A percentile compares a stretch with the other conserved stretches of the same genome.
Evolutionary conservation across 208 protist genomes (phyloP).

Genomic region (Crithidia fasciculata): DNA sequence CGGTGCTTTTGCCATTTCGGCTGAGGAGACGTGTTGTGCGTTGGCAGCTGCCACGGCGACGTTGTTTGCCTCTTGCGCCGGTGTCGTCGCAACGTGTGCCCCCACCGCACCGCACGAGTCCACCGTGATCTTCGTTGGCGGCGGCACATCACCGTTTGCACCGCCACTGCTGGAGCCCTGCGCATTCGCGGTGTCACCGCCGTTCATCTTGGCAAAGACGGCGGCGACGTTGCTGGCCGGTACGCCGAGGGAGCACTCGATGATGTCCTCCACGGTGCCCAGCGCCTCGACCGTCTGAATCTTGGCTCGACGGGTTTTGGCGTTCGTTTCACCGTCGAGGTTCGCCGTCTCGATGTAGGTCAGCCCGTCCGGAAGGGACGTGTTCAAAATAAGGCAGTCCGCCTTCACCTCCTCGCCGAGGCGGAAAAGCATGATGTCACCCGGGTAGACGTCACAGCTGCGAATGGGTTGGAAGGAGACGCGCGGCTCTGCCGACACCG

Average conservation of each 20-base stretch:
- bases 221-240: constrained; percentile 18
- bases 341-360: constrained; percentile 92
- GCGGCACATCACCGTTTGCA: background rate
- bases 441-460: constrained; percentile 75
- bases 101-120: constrained; percentile 21
- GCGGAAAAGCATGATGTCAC: constrained; percentile 79
- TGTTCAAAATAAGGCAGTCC: constrained; percentile 86
- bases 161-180: background rate
- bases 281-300: constrained; percentile 63
- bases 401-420: constrained; percentile 76
- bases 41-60: background rate
- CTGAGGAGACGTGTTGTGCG: background rate
- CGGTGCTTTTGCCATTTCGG: background rate
- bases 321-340: constrained; percentile 93
- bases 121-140: constrained; percentile 3
- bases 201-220: constrained; percentile 27
- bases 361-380: constrained; percentile 72
- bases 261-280: constrained; percentile 77
- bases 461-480: constrained; percentile 48
- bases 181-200: constrained; percentile 6
- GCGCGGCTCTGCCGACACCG: background rate
- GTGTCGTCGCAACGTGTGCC: background rate
- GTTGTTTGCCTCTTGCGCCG: background rate
- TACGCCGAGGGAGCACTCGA: constrained; percentile 43
- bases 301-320: constrained; percentile 81